A percentile compares a stretch with the other conserved stretches of the same genome.
Conservation (phyloP, 331 rosid genomes). For the Saraca asoca region DNA sequence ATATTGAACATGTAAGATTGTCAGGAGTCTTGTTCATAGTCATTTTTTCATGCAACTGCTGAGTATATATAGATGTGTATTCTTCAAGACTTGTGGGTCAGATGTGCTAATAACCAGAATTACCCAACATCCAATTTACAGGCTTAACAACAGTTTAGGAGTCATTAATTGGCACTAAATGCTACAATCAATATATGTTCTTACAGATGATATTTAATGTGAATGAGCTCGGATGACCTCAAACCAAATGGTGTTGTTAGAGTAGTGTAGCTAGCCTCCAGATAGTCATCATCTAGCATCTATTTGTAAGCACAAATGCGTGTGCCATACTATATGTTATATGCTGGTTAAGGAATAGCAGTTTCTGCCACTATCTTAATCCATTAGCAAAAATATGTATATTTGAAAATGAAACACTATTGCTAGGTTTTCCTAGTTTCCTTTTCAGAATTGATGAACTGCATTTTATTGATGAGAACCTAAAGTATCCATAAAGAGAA, state of each 20-base stretch:
- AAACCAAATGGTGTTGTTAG: not conserved
- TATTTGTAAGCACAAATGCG: constrained; percentile 16
- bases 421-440: constrained; percentile 1
- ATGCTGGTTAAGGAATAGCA: not conserved
- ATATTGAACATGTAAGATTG: constrained; percentile 9
- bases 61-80: constrained; percentile 21
- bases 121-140: not conserved
- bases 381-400: constrained; percentile 13
- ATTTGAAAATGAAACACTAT: constrained; percentile 20
- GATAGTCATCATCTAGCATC: constrained; percentile 1
- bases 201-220: not conserved
- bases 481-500: not conserved
- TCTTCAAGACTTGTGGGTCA: not conserved
- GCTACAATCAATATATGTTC: not conserved
- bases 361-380: not conserved
- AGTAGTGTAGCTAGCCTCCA: constrained; percentile 19
- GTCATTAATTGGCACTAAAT: too few relatives aligned
- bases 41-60: constrained; percentile 16
- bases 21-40: not conserved
- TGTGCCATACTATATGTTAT: constrained; percentile 3
- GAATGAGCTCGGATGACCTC: constrained; percentile 1
- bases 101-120: constrained; percentile 6
- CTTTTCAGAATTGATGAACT: constrained; percentile 21
- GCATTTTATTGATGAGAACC: not conserved
- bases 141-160: too few relatives aligned